Conservation (phyloP, 352 stramenopile genomes). For the Globisporangium acanthophoron region DNA sequence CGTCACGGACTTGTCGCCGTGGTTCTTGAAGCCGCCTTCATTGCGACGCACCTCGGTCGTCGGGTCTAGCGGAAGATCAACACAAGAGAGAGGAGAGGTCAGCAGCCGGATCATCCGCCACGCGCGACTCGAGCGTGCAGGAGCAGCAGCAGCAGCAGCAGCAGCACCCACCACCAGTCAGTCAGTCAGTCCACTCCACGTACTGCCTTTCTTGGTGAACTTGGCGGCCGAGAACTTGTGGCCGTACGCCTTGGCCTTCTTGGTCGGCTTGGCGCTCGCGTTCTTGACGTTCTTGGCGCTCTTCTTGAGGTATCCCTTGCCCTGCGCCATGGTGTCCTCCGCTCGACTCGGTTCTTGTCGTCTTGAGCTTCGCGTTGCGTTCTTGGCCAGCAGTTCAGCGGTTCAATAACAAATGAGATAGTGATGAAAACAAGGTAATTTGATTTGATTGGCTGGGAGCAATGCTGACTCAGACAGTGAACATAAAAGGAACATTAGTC, state of each 20-base stretch:
- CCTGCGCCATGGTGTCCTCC: constrained; percentile 56
- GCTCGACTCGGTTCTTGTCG: too few species aligned
- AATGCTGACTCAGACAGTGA: too few species aligned
- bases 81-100: background rate
- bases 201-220: constrained; percentile 87
- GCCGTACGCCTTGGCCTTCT: constrained; percentile 65
- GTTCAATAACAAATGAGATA: too few species aligned
- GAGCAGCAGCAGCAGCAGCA: background rate
- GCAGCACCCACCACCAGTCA: background rate
- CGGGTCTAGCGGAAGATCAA: constrained; percentile 35
- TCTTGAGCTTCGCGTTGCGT: background rate
- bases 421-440: too few species aligned
- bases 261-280: constrained; percentile 49
- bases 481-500: too few species aligned
- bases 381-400: background rate
- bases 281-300: constrained; percentile 75
- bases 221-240: constrained; percentile 82
- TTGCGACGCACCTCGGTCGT: constrained; percentile 77
- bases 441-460: too few species aligned
- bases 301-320: constrained; percentile 78
- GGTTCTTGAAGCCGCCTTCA: constrained; percentile 66
- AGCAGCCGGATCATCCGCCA: background rate
- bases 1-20: constrained; percentile 71
- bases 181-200: constrained; percentile 14
- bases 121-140: background rate